A percentile compares a stretch with the other conserved stretches of the same genome.
phyloP scores from a whole-genome alignment of 2,329 filamentous ascomycete genomes.

The Calonectria hawksworthii region DNA sequence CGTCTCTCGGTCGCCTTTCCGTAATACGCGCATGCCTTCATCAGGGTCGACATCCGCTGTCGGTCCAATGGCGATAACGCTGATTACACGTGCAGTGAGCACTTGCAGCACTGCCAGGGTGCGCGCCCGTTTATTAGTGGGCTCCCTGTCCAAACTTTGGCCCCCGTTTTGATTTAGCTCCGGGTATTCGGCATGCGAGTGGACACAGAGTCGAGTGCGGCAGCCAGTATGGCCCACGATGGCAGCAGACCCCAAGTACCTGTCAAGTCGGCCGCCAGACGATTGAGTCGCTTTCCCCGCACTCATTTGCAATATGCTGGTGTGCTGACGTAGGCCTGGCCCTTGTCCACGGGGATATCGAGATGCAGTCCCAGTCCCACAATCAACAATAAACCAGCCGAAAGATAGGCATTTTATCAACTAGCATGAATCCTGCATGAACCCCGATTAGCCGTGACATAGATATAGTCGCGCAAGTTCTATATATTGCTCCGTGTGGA shows the following conservation, averaged over 20 bases:
- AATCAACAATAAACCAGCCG: neutral
- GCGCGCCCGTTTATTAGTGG: neutral
- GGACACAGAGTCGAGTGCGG: neutral
- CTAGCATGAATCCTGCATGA: neutral
- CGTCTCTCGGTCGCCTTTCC: conserved; percentile 1
- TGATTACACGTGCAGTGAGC: conserved; percentile 13
- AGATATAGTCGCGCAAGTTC: neutral
- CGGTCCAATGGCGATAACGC: neutral
- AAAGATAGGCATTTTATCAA: neutral
- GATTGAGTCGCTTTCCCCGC: neutral
- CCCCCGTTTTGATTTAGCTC: neutral
- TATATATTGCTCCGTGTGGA: neutral
- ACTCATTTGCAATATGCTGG: neutral
- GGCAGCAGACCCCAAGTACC: neutral
- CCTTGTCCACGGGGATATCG: neutral
- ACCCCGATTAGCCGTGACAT: neutral
- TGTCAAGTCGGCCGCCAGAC: neutral
- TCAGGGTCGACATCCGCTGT: neutral
- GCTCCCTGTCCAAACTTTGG: neutral
- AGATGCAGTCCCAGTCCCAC: neutral
- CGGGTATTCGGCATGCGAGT: conserved; percentile 5
- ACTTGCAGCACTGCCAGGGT: neutral
- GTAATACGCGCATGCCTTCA: conserved; percentile 1
- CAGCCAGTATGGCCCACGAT: neutral
- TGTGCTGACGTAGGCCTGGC: conserved; percentile 2